Conservation (phyloP, 805 yeast species). For the Tetrapisispora nanseiensis region DNA sequence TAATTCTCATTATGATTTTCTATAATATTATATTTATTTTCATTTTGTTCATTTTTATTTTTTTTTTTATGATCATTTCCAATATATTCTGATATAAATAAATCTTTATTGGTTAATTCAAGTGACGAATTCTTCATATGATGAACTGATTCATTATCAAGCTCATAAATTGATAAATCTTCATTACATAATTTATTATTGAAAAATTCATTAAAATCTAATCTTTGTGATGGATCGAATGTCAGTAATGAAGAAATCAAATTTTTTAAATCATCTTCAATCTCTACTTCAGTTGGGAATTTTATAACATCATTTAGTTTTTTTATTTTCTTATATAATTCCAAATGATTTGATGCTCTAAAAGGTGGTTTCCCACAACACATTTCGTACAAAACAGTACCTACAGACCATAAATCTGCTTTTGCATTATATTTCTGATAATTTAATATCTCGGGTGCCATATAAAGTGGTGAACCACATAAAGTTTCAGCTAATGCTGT, state of each 20-base stretch:
- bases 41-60: conserved; percentile 6
- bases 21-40: background rate
- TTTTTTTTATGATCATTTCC: background rate
- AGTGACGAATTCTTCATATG: conserved; percentile 56
- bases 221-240: conserved; percentile 77
- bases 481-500: conserved; percentile 93
- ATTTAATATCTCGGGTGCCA: conserved; percentile 96
- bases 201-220: conserved; percentile 84
- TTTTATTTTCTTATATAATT: conserved; percentile 77
- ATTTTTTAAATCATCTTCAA: conserved; percentile 54
- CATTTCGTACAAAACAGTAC: conserved; percentile 94
- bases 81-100: conserved; percentile 72
- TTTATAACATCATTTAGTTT: conserved; percentile 65
- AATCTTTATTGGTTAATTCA: conserved; percentile 53
- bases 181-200: conserved; percentile 53
- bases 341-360: conserved; percentile 87
- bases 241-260: conserved; percentile 70
- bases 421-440: conserved; percentile 95
- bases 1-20: background rate
- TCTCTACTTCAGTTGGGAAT: conserved; percentile 61
- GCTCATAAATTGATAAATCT: conserved; percentile 35
- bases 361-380: conserved; percentile 94
- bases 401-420: conserved; percentile 97
- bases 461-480: conserved; percentile 94
- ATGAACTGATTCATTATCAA: conserved; percentile 35